Percentiles rank a stretch among this genome's conserved stretches.
Evolutionary conservation across 176 grass and related monocot genomes (phyloP).

Genomic region (Musa beccarii): DNA sequence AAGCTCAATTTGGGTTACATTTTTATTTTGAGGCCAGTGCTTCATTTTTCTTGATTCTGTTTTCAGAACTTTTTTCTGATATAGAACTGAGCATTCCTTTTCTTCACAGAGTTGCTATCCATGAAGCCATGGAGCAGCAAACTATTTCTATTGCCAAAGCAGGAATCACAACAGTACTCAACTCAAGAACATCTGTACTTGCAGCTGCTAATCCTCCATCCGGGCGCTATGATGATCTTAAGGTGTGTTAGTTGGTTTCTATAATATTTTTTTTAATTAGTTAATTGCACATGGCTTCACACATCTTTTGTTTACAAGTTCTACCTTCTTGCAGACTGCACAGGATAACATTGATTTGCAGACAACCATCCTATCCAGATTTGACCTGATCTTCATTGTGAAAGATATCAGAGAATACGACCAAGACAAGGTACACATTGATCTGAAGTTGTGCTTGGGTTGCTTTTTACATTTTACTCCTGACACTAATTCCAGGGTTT

Average conservation of each 20-base stretch:
- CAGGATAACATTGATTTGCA: slow-evolving; percentile 98
- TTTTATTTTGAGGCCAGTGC: not conserved
- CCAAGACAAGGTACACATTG: slow-evolving; percentile 71
- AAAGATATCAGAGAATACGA: slow-evolving; percentile 88
- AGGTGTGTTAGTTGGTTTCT: slow-evolving; percentile 26
- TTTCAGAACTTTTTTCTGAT: not conserved
- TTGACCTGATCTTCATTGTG: slow-evolving; percentile 96
- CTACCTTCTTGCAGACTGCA: slow-evolving; percentile 49
- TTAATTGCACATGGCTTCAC: not conserved
- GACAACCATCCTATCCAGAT: slow-evolving; percentile 94
- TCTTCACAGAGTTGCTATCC: slow-evolving; percentile 73
- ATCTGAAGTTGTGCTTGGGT: not conserved
- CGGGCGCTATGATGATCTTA: slow-evolving; percentile 91
- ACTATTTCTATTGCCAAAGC: slow-evolving; percentile 99
- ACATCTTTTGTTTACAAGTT: slow-evolving; percentile 1
- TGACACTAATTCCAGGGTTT: not conserved
- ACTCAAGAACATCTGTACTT: slow-evolving; percentile 95
- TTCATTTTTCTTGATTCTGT: slow-evolving; percentile 1
- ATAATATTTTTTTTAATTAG: not conserved
- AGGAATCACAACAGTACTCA: slow-evolving; percentile 94
- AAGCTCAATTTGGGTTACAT: not conserved
- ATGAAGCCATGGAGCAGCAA: slow-evolving; percentile 98
- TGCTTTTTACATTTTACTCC: not conserved
- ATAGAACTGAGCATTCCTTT: not conserved
- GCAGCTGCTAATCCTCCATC: slow-evolving; percentile 93